Evolutionary conservation across 2,329 filamentous ascomycete genomes (phyloP).

Genomic region (Pyricularia sp.): DNA sequence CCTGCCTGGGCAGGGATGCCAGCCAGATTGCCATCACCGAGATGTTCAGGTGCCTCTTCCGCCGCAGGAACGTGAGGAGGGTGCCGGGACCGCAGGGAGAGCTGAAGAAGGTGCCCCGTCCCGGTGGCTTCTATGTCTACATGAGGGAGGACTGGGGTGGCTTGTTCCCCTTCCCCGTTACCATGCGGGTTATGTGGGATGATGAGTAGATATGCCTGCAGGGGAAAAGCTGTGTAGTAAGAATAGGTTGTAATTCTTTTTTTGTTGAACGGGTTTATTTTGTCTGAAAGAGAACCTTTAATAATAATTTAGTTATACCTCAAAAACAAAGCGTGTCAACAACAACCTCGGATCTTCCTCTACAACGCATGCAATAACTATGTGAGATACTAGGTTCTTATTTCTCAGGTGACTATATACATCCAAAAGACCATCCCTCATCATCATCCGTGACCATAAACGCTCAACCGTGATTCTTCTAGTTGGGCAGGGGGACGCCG

Average conservation of each 20-base stretch:
- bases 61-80: conserved; percentile 44
- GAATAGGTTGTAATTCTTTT: too few species aligned
- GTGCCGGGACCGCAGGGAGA: conserved; percentile 51
- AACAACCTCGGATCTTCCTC: too few species aligned
- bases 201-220: conserved; percentile 10
- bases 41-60: conserved; percentile 54
- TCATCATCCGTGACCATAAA: not conserved
- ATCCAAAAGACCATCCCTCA: not conserved
- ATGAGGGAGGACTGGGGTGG: conserved; percentile 52
- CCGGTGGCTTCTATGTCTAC: conserved; percentile 45
- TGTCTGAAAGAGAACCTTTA: too few species aligned
- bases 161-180: conserved; percentile 31
- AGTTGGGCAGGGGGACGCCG: conserved; percentile 2
- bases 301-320: too few species aligned
- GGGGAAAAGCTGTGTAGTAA: too few species aligned
- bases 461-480: not conserved
- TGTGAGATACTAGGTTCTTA: too few species aligned
- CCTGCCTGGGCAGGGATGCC: conserved; percentile 47
- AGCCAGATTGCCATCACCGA: conserved; percentile 50
- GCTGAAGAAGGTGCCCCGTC: conserved; percentile 49
- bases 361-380: too few species aligned
- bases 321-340: too few species aligned
- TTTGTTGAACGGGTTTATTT: too few species aligned
- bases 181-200: conserved; percentile 43
- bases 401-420: not conserved